Evolutionary conservation across 2,329 filamentous ascomycete genomes (phyloP).

Genomic region (Elsinoe fawcettii): DNA sequence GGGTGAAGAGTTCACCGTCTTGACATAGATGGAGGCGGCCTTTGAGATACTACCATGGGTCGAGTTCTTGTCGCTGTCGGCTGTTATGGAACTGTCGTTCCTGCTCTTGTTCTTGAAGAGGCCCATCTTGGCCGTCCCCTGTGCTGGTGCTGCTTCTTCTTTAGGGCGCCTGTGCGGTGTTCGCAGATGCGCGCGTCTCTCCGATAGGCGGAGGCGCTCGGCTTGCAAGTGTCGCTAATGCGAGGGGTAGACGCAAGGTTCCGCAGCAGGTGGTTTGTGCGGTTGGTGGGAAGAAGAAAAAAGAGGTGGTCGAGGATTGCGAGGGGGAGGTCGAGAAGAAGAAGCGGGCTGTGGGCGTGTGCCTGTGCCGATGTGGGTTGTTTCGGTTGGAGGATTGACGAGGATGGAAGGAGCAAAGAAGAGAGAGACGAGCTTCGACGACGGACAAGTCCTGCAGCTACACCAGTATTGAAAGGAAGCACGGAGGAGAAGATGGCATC

Average conservation of each 20-base stretch:
- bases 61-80: slow-evolving; percentile 18
- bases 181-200: slow-evolving; percentile 1
- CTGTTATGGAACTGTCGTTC: slow-evolving; percentile 26
- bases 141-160: not conserved
- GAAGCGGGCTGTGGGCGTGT: not conserved
- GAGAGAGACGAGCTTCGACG: not conserved
- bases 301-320: not conserved
- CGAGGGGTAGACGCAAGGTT: slow-evolving; percentile 4
- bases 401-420: slow-evolving; percentile 8
- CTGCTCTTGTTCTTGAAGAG: slow-evolving; percentile 46
- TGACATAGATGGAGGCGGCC: slow-evolving; percentile 23
- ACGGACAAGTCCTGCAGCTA: not conserved
- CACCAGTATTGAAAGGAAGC: slow-evolving; percentile 10
- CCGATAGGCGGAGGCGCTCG: slow-evolving; percentile 7
- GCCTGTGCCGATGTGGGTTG: not conserved
- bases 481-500: slow-evolving; percentile 4
- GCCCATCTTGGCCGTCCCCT: slow-evolving; percentile 35
- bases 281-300: not conserved
- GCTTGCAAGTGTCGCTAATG: slow-evolving; percentile 5
- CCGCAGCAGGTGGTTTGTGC: slow-evolving; percentile 4
- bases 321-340: not conserved
- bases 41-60: slow-evolving; percentile 19
- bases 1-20: slow-evolving; percentile 34
- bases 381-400: not conserved
- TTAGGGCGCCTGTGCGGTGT: not conserved